Percentiles rank a stretch among this genome's conserved stretches.
phyloP scores from a whole-genome alignment of 2,329 filamentous ascomycete species.

The Microascus cirrosus region DNA sequence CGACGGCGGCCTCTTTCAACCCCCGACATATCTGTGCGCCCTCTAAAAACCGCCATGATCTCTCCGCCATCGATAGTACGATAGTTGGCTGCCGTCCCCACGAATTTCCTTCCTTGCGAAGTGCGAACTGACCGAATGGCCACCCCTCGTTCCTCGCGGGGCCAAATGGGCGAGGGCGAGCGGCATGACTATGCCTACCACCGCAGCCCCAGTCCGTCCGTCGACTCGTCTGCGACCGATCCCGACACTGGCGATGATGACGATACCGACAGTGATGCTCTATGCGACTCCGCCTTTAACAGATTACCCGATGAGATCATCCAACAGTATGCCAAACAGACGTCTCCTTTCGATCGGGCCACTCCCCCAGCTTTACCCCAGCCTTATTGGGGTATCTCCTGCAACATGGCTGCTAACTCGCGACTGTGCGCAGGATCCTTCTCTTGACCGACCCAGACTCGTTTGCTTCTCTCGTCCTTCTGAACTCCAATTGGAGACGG shows the following conservation, averaged over 20 bases:
- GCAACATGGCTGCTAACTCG: constrained; percentile 5
- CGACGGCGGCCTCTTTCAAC: not conserved
- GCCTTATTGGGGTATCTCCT: not conserved
- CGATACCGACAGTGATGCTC: not conserved
- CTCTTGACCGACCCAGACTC: constrained; percentile 46
- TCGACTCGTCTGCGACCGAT: not conserved
- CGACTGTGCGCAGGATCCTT: constrained; percentile 40
- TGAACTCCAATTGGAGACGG: constrained; percentile 55
- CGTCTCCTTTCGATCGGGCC: not conserved
- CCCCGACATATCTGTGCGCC: not conserved
- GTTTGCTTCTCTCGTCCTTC: constrained; percentile 54
- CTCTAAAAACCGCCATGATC: not conserved
- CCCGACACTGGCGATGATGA: not conserved
- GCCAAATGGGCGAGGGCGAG: not conserved
- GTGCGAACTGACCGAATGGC: not conserved
- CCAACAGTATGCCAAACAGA: constrained; percentile 43
- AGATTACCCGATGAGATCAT: constrained; percentile 59
- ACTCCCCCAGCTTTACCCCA: not conserved
- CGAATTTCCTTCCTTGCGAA: not conserved
- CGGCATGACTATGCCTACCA: not conserved
- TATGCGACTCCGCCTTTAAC: constrained; percentile 30
- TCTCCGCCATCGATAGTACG: not conserved
- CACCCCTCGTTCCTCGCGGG: not conserved
- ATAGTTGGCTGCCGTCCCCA: not conserved
- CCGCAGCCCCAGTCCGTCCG: not conserved